These are phyloP conservation scores for Suhomyces anneliseae DNA, from an alignment of 1,139 yeast genomes.

Conservation along the genomic window DNA sequence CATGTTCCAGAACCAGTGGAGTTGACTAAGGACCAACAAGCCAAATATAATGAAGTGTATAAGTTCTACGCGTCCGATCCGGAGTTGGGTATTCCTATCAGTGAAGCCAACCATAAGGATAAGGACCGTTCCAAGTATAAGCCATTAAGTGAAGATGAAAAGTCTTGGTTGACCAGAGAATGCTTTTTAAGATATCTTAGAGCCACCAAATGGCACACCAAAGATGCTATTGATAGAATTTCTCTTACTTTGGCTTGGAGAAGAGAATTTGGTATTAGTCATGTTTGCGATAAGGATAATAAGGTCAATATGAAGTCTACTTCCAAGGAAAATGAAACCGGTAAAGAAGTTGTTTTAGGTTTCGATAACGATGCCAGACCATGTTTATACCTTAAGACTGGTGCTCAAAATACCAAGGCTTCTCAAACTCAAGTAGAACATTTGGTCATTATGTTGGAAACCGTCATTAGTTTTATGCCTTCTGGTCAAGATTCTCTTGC, in stretches of 20 bases:
- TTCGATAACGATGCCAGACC: constrained; percentile 50
- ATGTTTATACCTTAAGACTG: constrained; percentile 49
- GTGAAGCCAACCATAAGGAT: constrained; percentile 41
- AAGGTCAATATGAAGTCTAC: constrained; percentile 33
- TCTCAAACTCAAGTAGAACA: constrained; percentile 48
- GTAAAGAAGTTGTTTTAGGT: constrained; percentile 49
- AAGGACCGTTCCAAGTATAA: constrained; percentile 21
- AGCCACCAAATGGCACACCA: constrained; percentile 47
- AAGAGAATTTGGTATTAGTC: constrained; percentile 44
- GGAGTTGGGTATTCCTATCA: constrained; percentile 28
- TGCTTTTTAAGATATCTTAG: constrained; percentile 48
- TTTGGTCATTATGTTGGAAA: constrained; percentile 50
- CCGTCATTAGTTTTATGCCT: constrained; percentile 50
- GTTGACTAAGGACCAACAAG: constrained; percentile 33
- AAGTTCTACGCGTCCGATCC: constrained; percentile 27
- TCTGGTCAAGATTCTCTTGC: constrained; percentile 51
- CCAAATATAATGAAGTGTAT: constrained; percentile 19
- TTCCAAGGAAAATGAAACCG: constrained; percentile 45
- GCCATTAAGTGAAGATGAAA: constrained; percentile 31
- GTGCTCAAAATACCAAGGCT: constrained; percentile 50
- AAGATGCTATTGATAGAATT: constrained; percentile 43
- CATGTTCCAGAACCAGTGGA: constrained; percentile 51
- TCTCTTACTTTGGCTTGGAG: constrained; percentile 49
- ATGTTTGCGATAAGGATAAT: constrained; percentile 34
- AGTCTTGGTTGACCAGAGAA: constrained; percentile 49